These are phyloP conservation scores for Exophiala oligosperma DNA, from an alignment of 2,329 filamentous ascomycete species.

Conservation along the genomic window DNA sequence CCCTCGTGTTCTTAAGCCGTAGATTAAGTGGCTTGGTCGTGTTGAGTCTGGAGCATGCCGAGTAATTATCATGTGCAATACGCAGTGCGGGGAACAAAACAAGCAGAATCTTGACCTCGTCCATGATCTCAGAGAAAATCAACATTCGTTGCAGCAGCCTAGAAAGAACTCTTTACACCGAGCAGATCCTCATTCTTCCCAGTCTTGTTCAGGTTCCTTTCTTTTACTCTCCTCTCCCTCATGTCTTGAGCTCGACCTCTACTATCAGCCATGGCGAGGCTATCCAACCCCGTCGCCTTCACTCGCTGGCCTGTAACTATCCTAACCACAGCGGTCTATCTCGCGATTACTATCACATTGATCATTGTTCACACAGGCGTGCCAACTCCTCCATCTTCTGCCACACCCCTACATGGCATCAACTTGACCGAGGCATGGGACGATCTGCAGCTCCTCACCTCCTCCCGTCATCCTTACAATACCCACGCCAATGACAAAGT, in stretches of 20 bases:
- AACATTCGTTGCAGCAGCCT: background rate
- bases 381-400: conserved; percentile 61
- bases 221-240: background rate
- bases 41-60: too few relatives aligned
- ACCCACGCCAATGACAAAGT: conserved; percentile 79
- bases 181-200: background rate
- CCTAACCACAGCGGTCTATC: conserved; percentile 73
- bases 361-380: conserved; percentile 75
- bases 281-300: conserved; percentile 65
- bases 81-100: conserved; percentile 5
- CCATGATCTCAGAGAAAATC: background rate
- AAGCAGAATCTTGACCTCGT: background rate
- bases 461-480: conserved; percentile 84
- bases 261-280: conserved; percentile 24
- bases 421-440: conserved; percentile 85
- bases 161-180: background rate
- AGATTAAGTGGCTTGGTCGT: too few relatives aligned
- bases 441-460: conserved; percentile 75
- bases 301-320: conserved; percentile 78
- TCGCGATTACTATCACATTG: conserved; percentile 72
- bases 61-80: conserved; percentile 7
- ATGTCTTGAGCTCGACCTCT: conserved; percentile 10
- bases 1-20: too few relatives aligned
- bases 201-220: background rate
- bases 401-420: conserved; percentile 60